phyloP scores from a whole-genome alignment of 2,329 filamentous ascomycete genomes.

The Fusarium liriodendri region DNA sequence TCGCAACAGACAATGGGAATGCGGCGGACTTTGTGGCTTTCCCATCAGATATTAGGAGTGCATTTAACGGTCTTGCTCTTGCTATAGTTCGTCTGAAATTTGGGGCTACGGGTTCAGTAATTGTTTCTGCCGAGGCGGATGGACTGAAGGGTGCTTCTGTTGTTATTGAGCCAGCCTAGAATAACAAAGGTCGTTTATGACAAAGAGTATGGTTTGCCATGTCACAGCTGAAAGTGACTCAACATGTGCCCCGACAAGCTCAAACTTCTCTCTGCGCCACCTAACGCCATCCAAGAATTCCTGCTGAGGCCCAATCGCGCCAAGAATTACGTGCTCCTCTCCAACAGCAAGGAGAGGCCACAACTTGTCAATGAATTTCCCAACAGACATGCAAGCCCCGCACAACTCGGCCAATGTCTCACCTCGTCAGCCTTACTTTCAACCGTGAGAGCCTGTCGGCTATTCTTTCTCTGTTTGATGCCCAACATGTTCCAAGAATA shows the following conservation, averaged over 20 bases:
- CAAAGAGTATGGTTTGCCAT: neutral
- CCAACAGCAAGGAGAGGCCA: neutral
- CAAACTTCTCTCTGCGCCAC: neutral
- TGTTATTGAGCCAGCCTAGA: neutral
- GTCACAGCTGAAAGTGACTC: neutral
- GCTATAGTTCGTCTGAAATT: constrained; percentile 2
- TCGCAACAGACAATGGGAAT: constrained; percentile 17
- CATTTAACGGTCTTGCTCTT: constrained; percentile 7
- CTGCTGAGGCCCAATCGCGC: neutral
- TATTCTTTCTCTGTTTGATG: too few relatives aligned
- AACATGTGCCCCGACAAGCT: neutral
- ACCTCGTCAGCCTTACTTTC: too few relatives aligned
- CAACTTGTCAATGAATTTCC: neutral
- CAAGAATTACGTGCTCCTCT: neutral
- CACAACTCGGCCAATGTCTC: too few relatives aligned
- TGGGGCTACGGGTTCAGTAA: neutral
- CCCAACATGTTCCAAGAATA: too few relatives aligned
- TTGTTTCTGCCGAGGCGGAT: neutral
- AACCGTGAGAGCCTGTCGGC: too few relatives aligned
- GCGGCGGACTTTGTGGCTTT: constrained; percentile 9
- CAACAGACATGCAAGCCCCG: neutral
- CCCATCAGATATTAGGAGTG: constrained; percentile 1
- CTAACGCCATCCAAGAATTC: neutral
- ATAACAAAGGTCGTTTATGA: neutral
- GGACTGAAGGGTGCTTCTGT: neutral